Conservation (phyloP, 2,329 filamentous ascomycete species). For the Pyricularia grisea region DNA sequence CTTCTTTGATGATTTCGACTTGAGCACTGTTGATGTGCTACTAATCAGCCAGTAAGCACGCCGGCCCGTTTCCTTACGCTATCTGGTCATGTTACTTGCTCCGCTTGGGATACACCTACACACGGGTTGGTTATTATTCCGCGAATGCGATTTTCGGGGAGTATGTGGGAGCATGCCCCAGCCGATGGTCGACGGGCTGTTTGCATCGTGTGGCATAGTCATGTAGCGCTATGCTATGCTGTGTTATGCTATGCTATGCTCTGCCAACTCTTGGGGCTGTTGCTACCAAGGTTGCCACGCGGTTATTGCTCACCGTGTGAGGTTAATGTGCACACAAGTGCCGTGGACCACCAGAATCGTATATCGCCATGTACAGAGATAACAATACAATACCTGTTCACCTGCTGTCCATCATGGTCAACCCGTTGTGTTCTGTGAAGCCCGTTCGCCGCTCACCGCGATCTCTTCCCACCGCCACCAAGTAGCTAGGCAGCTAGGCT, state of each 20-base stretch:
- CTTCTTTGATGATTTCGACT: constrained; percentile 97
- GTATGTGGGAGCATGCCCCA: background rate
- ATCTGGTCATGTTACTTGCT: background rate
- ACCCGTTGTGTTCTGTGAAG: constrained; percentile 2
- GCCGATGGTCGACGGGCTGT: background rate
- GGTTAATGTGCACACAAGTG: background rate
- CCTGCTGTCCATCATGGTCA: constrained; percentile 7
- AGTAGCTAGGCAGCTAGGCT: constrained; percentile 3
- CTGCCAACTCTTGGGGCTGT: background rate
- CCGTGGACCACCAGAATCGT: background rate
- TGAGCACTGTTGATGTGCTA: constrained; percentile 93
- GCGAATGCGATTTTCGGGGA: background rate
- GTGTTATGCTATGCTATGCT: background rate
- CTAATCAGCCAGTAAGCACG: constrained; percentile 95
- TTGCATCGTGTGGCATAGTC: background rate
- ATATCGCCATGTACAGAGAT: constrained; percentile 14
- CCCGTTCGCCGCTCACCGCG: background rate
- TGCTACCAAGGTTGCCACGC: background rate
- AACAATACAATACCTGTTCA: constrained; percentile 17
- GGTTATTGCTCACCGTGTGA: background rate
- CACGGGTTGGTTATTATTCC: background rate
- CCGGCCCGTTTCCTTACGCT: constrained; percentile 4
- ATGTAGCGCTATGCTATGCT: background rate
- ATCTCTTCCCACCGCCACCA: background rate
- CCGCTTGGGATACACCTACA: background rate